Evolutionary conservation across 169 alveolate species (phyloP).

Genomic region (Cryptosporidium ubiquitum): DNA sequence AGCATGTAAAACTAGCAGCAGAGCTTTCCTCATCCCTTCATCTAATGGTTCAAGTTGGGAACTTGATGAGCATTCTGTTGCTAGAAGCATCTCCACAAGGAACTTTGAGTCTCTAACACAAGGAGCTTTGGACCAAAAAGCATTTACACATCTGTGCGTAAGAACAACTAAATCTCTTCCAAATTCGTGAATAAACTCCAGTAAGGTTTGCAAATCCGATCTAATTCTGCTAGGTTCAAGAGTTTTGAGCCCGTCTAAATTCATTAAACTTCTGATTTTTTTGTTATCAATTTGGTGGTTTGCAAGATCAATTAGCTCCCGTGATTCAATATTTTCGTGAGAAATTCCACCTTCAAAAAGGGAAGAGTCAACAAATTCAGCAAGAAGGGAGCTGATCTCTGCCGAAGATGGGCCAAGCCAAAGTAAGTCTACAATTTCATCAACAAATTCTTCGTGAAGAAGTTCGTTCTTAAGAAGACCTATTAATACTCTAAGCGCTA

Average conservation of each 20-base stretch:
- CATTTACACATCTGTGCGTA: constrained; percentile 55
- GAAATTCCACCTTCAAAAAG: constrained; percentile 70
- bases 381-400: constrained; percentile 18
- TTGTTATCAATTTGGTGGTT: constrained; percentile 5
- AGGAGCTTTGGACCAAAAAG: constrained; percentile 67
- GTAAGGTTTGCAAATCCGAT: constrained; percentile 52
- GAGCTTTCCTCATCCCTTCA: constrained; percentile 26
- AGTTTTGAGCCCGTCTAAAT: constrained; percentile 1
- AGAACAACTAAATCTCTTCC: constrained; percentile 57
- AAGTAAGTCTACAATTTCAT: constrained; percentile 53
- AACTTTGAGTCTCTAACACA: constrained; percentile 67
- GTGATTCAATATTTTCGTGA: constrained; percentile 58
- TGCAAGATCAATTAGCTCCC: constrained; percentile 42
- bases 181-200: constrained; percentile 69
- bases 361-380: constrained; percentile 47
- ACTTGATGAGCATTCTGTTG: constrained; percentile 29
- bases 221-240: constrained; percentile 35
- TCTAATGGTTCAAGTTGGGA: constrained; percentile 9
- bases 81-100: constrained; percentile 33
- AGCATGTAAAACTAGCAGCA: constrained; percentile 57
- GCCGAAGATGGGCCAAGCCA: constrained; percentile 32
- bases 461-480: constrained; percentile 3
- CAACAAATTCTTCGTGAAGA: constrained; percentile 50
- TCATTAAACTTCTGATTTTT: constrained; percentile 13
- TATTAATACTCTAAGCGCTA: neutral